A percentile compares a stretch with the other conserved stretches of the same genome.
Evolutionary conservation across 805 yeast species (phyloP).

Genomic region (Candida maesae): DNA sequence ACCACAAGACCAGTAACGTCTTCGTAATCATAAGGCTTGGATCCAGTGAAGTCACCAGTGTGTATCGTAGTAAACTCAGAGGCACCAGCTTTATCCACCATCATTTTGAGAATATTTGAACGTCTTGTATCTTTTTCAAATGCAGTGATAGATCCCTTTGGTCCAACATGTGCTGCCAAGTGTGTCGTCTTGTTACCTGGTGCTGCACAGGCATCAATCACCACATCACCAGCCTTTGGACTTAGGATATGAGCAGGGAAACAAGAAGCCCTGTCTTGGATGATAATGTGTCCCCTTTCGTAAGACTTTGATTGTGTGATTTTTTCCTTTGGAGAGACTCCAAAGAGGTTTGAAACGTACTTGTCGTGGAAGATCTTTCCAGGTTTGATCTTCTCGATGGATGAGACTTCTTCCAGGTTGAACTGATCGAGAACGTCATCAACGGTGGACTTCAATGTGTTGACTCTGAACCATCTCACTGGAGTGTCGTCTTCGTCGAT

Average conservation of each 20-base stretch:
- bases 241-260: conserved; percentile 85
- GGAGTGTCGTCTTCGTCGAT: conserved; percentile 64
- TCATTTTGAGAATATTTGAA: conserved; percentile 62
- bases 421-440: conserved; percentile 33
- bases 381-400: conserved; percentile 40
- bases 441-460: conserved; percentile 49
- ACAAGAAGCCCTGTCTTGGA: conserved; percentile 96
- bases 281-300: conserved; percentile 70
- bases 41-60: conserved; percentile 45
- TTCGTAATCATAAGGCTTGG: conserved; percentile 48
- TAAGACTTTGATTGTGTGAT: conserved; percentile 69
- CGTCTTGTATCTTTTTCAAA: conserved; percentile 83
- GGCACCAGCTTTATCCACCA: conserved; percentile 80
- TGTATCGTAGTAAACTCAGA: conserved; percentile 40
- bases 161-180: conserved; percentile 60
- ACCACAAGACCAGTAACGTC: conserved; percentile 78
- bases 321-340: conserved; percentile 73
- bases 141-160: conserved; percentile 54
- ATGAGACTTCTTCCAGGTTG: conserved; percentile 42
- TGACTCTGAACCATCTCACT: conserved; percentile 75
- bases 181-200: conserved; percentile 99
- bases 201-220: conserved; percentile 95
- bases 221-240: conserved; percentile 54
- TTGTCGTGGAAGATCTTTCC: conserved; percentile 72
- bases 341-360: conserved; percentile 72